Base-by-base conservation (phyloP, 2,329 filamentous ascomycete species). In the Cladosporium halotolerans region DNA sequence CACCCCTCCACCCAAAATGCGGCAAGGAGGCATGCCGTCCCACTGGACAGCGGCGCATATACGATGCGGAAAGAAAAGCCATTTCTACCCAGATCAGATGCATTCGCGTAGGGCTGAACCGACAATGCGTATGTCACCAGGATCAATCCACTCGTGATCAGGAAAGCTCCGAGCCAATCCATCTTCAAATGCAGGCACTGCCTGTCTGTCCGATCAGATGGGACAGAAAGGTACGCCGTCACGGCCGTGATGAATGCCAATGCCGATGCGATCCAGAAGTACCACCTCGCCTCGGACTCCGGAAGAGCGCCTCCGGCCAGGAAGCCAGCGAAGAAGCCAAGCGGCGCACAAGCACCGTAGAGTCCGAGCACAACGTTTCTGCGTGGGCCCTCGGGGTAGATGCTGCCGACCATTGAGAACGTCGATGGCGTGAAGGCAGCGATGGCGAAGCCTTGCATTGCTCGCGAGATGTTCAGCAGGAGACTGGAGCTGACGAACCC, bases 401-500 rank as follows among this genome's bases (percentile, higher is more conserved):
- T 63, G 44, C 57, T 60, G 2, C 63, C 64, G 9, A 70, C 59
- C 59, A 70, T 63, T 8, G 65, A 60, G 33, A 70, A 68, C 3
- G 62, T 65, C 3, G 63, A 63, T 3, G 68, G 68, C 8, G 60
- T 65, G 42, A 67, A 69, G 0, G 68, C 67, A 6, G 68, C 68
- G 39, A 69, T 65, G 6, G 67, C 66, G 2, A 69, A 56, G 2
- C 68, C 68, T 55, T 70, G 68, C 65, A 69, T 68, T 3, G 68
- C 68, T 19, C 68, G 58, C 7, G 65, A 57, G 11, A 70, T 54
- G 40, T 69, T 62, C 2, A 70, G 58, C 16, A 68, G 43, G 3
- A 63, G 39, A 3, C 60, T 44, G 6, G 54, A 57, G 13, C 52
- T 52, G 13, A 60, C 56, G 52, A 69, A 69, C 16, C 65, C 68